These are phyloP conservation scores for Sindora glabra DNA, from an alignment of 306 rosid species.

Conservation along the genomic window DNA sequence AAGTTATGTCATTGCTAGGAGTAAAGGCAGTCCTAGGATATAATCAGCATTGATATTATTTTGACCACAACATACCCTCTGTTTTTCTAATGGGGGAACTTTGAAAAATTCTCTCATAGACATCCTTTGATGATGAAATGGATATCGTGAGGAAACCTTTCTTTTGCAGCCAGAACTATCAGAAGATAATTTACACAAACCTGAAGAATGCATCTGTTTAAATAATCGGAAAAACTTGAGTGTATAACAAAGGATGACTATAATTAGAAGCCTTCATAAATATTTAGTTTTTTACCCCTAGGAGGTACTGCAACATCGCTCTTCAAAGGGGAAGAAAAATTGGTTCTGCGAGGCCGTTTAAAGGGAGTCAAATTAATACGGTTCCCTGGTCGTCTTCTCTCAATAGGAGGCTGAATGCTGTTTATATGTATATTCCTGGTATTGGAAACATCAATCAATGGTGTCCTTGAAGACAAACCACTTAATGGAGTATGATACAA, in stretches of 20 bases:
- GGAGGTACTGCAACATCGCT: conserved; percentile 23
- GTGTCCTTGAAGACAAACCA: conserved; percentile 26
- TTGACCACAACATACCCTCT: conserved; percentile 33
- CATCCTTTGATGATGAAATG: conserved; percentile 48
- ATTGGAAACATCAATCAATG: conserved; percentile 64
- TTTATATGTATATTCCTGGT: conserved; percentile 26
- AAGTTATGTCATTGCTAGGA: conserved; percentile 22
- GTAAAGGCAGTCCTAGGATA: conserved; percentile 10
- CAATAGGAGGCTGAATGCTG: conserved; percentile 19
- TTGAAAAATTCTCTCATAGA: conserved; percentile 50
- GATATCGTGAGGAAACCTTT: conserved; percentile 61
- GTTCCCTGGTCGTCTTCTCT: conserved; percentile 55
- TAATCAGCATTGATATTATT: conserved; percentile 14
- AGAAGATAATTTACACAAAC: conserved; percentile 42
- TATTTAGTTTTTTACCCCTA: conserved; percentile 49
- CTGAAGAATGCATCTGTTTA: conserved; percentile 39
- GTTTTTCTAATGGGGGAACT: conserved; percentile 26
- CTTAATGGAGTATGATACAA: conserved; percentile 20
- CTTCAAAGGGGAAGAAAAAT: conserved; percentile 39
- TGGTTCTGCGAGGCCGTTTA: conserved; percentile 68
- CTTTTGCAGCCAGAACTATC: conserved; percentile 37
- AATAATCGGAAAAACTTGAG: conserved; percentile 7
- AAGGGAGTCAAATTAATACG: conserved; percentile 55
- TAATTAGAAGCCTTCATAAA: background rate
- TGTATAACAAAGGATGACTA: conserved; percentile 7